Evolutionary conservation across 164 flowering plant genomes (phyloP), one percentile per base, ranked within the genome.

Genomic region (Piper longum): DNA sequence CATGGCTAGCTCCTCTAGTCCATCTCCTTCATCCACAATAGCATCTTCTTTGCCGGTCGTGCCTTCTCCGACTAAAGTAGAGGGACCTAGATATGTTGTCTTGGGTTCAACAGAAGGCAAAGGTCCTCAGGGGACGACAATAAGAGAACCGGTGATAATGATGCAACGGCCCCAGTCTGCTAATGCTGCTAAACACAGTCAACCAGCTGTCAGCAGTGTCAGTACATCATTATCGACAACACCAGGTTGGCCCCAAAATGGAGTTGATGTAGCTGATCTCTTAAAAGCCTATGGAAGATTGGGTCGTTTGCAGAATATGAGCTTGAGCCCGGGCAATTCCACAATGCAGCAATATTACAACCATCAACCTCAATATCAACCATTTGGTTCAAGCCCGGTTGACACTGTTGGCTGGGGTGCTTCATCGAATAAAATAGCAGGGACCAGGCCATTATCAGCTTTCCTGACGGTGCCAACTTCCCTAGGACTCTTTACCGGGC

Each of bases 101-200:
- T 73, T 73, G 63, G 85, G 85, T 43, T 57, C 60, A 12, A 76
- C 62, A 63, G 91, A 81, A 51, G 66, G 66, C 43, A 85, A 79
- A 71, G 76, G 66, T 58, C 64, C 73, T 62, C 83, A 73, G 62
- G 69, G 71, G 36, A 80, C 78, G 52, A 19, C 78, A 3, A 61
- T 76, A 12, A 86, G 86, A 70, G 96, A 86, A 63, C 88, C 92
- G 9, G 79, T 83, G 52, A 77, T 77, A n/a, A 66, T 86, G 87
- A 83, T 83, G 86, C 96, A 88, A 76, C 85, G 86, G 3, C 84
- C 86, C 0, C 86, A 82, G 55, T 71, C 88, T 56, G 70, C 72
- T 16, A 81, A 74, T 67, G 57, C 62, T 66, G 57, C 62, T 43
- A 82, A 81, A 70, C 81, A 71, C 44, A 66, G 42, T 48, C 67